Evolutionary conservation across 257 asterid genomes (phyloP).

Genomic region (Cruciata laevipes): DNA sequence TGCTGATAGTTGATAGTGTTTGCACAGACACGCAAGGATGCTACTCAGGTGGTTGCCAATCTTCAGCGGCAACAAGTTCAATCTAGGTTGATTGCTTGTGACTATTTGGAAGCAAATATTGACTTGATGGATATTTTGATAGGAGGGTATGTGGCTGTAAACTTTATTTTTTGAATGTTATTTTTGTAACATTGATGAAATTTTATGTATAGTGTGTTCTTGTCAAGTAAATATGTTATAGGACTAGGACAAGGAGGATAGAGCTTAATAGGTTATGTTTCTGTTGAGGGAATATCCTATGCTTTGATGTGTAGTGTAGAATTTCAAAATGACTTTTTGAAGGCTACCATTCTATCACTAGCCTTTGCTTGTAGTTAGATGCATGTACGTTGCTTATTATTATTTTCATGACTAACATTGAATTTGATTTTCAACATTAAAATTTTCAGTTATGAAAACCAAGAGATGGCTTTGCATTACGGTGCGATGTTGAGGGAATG

Average conservation of each 20-base stretch:
- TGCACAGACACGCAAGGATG: conserved; percentile 91
- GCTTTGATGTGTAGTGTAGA: too few relatives aligned
- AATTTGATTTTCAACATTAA: conserved; percentile 11
- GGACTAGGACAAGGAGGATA: too few relatives aligned
- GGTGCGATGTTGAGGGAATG: conserved; percentile 98
- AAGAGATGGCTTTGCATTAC: conserved; percentile 88
- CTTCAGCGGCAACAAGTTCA: conserved; percentile 98
- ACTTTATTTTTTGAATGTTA: too few relatives aligned
- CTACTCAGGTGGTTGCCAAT: conserved; percentile 94
- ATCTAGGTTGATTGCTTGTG: conserved; percentile 87
- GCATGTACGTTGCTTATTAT: neutral
- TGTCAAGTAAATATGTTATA: too few relatives aligned
- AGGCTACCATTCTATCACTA: neutral
- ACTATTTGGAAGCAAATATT: conserved; percentile 82
- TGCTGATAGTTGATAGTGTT: neutral
- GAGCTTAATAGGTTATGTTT: too few relatives aligned
- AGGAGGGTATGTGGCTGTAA: conserved; percentile 50
- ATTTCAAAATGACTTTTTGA: too few relatives aligned
- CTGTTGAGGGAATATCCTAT: too few relatives aligned
- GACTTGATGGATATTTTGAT: conserved; percentile 81
- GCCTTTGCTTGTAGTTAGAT: neutral
- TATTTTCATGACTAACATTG: neutral
- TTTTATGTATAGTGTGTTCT: too few relatives aligned
- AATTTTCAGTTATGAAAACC: conserved; percentile 56
- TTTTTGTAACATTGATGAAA: too few relatives aligned